A percentile compares a stretch with the other conserved stretches of the same genome.
Evolutionary conservation across 1,139 yeast genomes (phyloP).

Genomic region (Scheffersomyces lignicola): DNA sequence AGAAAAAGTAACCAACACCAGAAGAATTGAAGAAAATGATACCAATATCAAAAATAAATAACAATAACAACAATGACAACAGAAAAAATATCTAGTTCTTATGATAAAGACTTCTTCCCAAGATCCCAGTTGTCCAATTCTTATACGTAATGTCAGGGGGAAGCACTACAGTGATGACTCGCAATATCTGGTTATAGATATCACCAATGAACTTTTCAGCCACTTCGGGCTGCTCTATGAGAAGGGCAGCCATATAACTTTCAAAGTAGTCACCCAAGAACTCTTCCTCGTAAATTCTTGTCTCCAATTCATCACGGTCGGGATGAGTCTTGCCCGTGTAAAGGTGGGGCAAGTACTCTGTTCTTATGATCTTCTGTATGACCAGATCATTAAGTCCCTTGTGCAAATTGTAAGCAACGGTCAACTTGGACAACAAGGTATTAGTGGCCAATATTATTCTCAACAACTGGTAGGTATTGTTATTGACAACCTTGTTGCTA

Average conservation of each 20-base stretch:
- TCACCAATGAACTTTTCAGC: conserved; percentile 37
- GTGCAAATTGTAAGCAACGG: conserved; percentile 38
- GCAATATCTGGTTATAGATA: conserved; percentile 32
- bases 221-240: conserved; percentile 38
- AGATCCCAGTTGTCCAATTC: conserved; percentile 16
- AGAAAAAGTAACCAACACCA: too few species aligned
- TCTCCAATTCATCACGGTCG: conserved; percentile 19
- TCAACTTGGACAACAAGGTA: conserved; percentile 38
- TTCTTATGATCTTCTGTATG: conserved; percentile 17
- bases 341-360: conserved; percentile 26
- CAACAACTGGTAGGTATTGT: conserved; percentile 30
- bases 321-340: conserved; percentile 17
- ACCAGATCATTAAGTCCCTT: conserved; percentile 34
- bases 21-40: background rate
- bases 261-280: conserved; percentile 47
- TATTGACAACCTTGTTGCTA: conserved; percentile 9
- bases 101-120: conserved; percentile 14
- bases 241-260: conserved; percentile 46
- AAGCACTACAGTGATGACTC: conserved; percentile 15
- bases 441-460: conserved; percentile 41
- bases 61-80: background rate
- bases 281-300: conserved; percentile 40
- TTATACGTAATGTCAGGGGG: conserved; percentile 18
- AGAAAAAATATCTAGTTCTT: conserved; percentile 6
- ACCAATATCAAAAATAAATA: conserved; percentile 1